A percentile compares a stretch with the other conserved stretches of the same genome.
These are phyloP conservation scores for Rubus idaeus DNA, from an alignment of 306 rosid genomes.

Conservation along the genomic window DNA sequence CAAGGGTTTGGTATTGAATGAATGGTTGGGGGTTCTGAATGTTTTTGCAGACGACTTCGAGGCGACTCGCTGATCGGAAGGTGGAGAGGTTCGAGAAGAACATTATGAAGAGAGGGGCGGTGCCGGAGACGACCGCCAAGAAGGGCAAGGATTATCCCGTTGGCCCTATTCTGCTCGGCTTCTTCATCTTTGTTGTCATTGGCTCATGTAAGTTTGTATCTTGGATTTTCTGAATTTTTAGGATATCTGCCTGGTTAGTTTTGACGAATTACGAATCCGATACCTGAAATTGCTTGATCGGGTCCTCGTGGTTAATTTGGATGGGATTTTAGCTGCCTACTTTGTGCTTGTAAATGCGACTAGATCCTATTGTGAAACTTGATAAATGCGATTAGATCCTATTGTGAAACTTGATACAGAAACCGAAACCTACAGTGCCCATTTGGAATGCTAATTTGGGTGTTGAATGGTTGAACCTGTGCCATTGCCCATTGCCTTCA, in stretches of 20 bases:
- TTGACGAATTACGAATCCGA: neutral
- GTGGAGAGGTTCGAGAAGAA: constrained; percentile 87
- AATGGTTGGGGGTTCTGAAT: neutral
- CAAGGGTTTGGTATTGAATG: neutral
- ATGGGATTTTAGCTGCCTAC: neutral
- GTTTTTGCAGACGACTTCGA: constrained; percentile 77
- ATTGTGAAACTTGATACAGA: neutral
- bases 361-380: neutral
- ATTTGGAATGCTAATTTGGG: neutral
- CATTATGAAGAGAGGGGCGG: constrained; percentile 84
- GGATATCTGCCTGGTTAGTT: too few relatives aligned
- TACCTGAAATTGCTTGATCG: neutral
- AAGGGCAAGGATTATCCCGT: constrained; percentile 92
- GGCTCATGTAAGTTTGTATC: constrained; percentile 74
- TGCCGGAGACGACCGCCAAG: constrained; percentile 77
- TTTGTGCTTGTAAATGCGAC: neutral
- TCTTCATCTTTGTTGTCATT: constrained; percentile 92
- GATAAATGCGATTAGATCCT: too few relatives aligned
- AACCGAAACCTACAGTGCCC: neutral
- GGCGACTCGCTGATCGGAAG: constrained; percentile 90
- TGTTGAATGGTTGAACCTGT: neutral
- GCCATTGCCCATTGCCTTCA: neutral
- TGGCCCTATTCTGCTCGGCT: constrained; percentile 85
- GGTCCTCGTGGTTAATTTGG: neutral
- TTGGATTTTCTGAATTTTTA: too few relatives aligned